phyloP scores from a whole-genome alignment of 192 early-diverging fungal genomes.

The Dissophora globulifera region DNA sequence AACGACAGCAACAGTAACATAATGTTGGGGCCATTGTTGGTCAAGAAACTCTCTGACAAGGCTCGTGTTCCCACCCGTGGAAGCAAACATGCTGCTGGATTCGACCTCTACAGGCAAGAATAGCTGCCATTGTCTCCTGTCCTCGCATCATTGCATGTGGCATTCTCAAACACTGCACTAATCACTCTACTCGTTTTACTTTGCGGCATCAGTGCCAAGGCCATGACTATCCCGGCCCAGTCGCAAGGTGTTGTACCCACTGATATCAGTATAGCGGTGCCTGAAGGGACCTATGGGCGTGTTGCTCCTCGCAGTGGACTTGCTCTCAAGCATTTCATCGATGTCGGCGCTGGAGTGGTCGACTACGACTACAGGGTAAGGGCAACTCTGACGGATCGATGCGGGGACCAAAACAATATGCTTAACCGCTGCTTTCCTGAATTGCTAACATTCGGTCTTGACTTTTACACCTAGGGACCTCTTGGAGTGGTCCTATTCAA shows the following conservation, averaged over 20 bases:
- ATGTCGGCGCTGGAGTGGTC: conserved; percentile 91
- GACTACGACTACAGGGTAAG: conserved; percentile 75
- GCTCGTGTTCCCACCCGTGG: conserved; percentile 85
- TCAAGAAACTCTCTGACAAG: conserved; percentile 76
- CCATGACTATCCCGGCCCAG: conserved; percentile 79
- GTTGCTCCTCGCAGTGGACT: conserved; percentile 94
- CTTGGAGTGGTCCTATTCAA: conserved; percentile 91
- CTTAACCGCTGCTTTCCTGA: too few species aligned
- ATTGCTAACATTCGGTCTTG: too few species aligned
- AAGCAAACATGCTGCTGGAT: conserved; percentile 87
- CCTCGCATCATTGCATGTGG: too few species aligned
- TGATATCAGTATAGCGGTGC: conserved; percentile 87
- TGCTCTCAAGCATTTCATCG: conserved; percentile 90
- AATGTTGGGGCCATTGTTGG: conserved; percentile 62
- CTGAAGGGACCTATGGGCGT: conserved; percentile 91
- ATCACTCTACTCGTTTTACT: not conserved
- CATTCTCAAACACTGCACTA: too few species aligned
- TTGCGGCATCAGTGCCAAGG: conserved; percentile 55
- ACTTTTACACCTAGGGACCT: too few species aligned
- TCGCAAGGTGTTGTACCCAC: conserved; percentile 84
- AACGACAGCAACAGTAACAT: not conserved
- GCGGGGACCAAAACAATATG: too few species aligned
- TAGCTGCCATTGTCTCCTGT: too few species aligned
- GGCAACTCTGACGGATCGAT: too few species aligned
- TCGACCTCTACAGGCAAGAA: conserved; percentile 86